Conservation (phyloP, 2,329 filamentous ascomycete species). For the Ilyonectria destructans region DNA sequence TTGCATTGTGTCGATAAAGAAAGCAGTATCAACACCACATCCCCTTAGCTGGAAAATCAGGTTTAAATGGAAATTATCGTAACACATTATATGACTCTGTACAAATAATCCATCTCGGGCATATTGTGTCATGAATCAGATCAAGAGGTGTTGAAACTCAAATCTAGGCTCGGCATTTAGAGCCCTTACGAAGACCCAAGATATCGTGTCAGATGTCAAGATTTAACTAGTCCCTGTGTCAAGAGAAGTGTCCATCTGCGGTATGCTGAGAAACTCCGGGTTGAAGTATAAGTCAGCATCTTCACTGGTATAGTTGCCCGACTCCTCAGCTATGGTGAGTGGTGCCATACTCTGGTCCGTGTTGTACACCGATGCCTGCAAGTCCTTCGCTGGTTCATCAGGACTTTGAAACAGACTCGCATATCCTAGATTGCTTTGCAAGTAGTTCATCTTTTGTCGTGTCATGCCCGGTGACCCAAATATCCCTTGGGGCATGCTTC, state of each 20-base stretch:
- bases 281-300: constrained; percentile 24
- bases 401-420: background rate
- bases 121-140: no score
- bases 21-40: background rate
- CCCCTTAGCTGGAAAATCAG: no score
- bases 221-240: background rate
- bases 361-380: constrained; percentile 13
- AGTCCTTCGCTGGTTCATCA: background rate
- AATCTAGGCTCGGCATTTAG: no score
- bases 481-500: background rate
- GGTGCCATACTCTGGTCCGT: background rate
- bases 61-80: no score
- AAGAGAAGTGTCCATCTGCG: background rate
- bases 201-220: no score
- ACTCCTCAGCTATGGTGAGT: constrained; percentile 8
- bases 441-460: background rate
- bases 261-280: constrained; percentile 6
- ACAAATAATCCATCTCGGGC: no score
- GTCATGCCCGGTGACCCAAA: background rate
- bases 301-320: constrained; percentile 5
- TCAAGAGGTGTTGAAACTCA: no score
- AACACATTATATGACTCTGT: no score
- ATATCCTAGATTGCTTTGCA: constrained; percentile 2
- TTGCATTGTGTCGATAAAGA: no score
- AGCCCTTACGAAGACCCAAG: no score